Base-by-base conservation (phyloP, 495 filamentous ascomycete species). In the Penicillium cosmopolitanum region DNA sequence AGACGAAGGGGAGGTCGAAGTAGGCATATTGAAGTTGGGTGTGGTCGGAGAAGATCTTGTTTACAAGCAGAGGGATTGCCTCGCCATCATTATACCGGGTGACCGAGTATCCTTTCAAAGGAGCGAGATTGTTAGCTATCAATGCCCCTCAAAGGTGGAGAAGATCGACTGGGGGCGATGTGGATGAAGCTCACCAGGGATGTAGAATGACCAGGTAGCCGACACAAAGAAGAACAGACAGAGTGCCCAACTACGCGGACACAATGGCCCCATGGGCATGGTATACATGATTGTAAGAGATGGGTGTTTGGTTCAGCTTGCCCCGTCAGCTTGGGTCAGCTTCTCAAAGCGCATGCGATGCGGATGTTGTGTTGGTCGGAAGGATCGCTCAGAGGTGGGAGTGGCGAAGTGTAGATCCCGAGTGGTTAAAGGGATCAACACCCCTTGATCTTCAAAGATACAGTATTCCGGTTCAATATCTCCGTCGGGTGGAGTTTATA, bases 11-110 rank as follows among this genome's bases (percentile, higher is more conserved):
- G 11, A 96, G 87, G 65, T 96, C 91, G 66, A 88, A 93, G 78
- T 94, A 96, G 62, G 93, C 93, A 84, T 92, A 97, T 73, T 96
- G 92, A 9, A 97, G 78, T 71, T 96, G 89, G 0, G 92, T 94
- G 62, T 91, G 87, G 76, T 96, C 93, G 60, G 92, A 96, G 76
- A 93, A 96, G 66, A 96, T 89, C 73, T 97, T 97, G 77, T 97
- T 97, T 55, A 95, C 91, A n/a, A 93, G 85, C 6, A 97, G 82
- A 0, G 92, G 92, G 28, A 96, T 92, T 5, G 87, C 77, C 64
- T 96, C 90, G 70, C 84, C 82, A 57, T 94, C 87, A 52, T 82
- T 81, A 71, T 96, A 97, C 67, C 85, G 91, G 62, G 88, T 90
- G 65, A 95, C 86, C 8, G 87, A 90, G 77, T 86, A 90, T 50